A percentile compares a stretch with the other conserved stretches of the same genome.
phyloP scores from a whole-genome alignment of 2,329 filamentous ascomycete genomes.

The Cordyceps cicadae region DNA sequence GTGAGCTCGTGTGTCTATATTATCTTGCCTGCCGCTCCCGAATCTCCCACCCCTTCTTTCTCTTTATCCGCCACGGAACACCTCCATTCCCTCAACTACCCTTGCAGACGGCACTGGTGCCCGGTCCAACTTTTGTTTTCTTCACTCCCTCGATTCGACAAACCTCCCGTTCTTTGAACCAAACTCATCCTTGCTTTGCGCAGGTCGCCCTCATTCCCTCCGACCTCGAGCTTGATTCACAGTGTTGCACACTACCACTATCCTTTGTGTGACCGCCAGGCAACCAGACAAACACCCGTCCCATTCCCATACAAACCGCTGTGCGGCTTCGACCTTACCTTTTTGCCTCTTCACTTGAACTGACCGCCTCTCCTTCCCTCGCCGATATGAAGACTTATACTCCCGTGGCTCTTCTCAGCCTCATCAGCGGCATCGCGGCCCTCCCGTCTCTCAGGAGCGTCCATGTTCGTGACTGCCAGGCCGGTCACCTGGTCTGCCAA shows the following conservation, averaged over 20 bases:
- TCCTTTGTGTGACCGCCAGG: not conserved
- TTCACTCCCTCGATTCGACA: constrained; percentile 6
- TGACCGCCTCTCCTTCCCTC: not conserved
- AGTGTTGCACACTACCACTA: not conserved
- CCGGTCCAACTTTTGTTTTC: not conserved
- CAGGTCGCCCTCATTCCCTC: constrained; percentile 8
- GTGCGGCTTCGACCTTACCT: not conserved
- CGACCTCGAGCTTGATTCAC: not conserved
- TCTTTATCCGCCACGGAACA: constrained; percentile 6
- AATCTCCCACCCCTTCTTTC: not conserved
- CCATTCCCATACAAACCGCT: not conserved
- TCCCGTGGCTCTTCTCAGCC: constrained; percentile 8
- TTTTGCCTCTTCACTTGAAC: not conserved
- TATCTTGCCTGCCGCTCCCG: not conserved
- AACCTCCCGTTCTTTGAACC: not conserved
- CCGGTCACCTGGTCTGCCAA: constrained; percentile 7
- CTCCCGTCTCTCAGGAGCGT: not conserved
- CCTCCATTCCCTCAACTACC: not conserved
- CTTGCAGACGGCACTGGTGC: constrained; percentile 10
- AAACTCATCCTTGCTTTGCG: constrained; percentile 3
- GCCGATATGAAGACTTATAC: constrained; percentile 6
- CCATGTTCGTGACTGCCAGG: not conserved
- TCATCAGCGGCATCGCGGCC: constrained; percentile 3
- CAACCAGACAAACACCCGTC: not conserved
- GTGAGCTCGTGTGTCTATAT: not conserved